A percentile compares a stretch with the other conserved stretches of the same genome.
phyloP scores from a whole-genome alignment of 108 stramenopile species.

The Fistulifera pelliculosa region DNA sequence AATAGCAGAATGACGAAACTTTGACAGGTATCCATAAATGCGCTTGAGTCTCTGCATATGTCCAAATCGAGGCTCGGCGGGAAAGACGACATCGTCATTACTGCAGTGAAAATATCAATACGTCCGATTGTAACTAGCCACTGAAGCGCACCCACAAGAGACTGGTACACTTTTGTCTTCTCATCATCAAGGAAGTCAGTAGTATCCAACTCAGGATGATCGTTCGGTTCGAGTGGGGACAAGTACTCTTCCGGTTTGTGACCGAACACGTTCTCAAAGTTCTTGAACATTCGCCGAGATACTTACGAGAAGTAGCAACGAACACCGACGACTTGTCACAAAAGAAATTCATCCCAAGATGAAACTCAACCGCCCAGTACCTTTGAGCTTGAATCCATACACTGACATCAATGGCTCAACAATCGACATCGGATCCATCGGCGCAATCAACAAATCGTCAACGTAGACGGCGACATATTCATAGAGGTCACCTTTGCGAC shows the following conservation, averaged over 20 bases:
- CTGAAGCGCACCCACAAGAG: conserved; percentile 16
- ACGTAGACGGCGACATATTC: conserved; percentile 11
- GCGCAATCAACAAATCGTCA: conserved; percentile 7
- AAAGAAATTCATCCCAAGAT: conserved; percentile 7
- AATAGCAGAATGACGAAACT: conserved; percentile 9
- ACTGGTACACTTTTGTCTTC: conserved; percentile 9
- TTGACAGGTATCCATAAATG: conserved; percentile 24
- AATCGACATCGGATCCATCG: conserved; percentile 3
- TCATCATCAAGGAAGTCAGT: conserved; percentile 9
- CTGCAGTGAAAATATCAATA: conserved; percentile 10
- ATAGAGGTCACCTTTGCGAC: conserved; percentile 1
- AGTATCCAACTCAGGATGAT: conserved; percentile 27
- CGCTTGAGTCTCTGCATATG: conserved; percentile 21
- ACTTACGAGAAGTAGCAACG: conserved; percentile 15
- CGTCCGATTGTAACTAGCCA: conserved; percentile 23
- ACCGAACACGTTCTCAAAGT: conserved; percentile 16
- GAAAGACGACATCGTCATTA: conserved; percentile 9
- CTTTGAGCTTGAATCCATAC: conserved; percentile 10
- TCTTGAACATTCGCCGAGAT: conserved; percentile 17
- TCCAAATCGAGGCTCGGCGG: conserved; percentile 12
- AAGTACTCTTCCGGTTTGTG: neutral
- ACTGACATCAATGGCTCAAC: neutral
- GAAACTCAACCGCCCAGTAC: neutral
- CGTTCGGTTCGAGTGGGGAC: conserved; percentile 1
- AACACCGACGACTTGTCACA: too few species aligned